phyloP scores from a whole-genome alignment of 2,329 filamentous ascomycete species.

The Mariannaea sp. region DNA sequence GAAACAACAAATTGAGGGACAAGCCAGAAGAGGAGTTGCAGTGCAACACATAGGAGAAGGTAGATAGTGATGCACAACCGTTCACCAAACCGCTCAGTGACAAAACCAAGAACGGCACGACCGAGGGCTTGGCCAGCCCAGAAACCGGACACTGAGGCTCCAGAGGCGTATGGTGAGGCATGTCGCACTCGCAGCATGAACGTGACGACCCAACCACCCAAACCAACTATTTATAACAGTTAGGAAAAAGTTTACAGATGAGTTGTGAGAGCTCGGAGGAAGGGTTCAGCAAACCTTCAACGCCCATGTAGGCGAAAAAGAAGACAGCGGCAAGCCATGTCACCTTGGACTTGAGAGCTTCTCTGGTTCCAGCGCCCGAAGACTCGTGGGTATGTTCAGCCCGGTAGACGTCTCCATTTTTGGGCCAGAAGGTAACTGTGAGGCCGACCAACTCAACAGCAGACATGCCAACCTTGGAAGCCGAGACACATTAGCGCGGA shows the following conservation, averaged over 20 bases:
- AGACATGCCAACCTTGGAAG: slow-evolving; percentile 50
- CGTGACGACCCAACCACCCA: slow-evolving; percentile 79
- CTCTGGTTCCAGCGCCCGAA: slow-evolving; percentile 41
- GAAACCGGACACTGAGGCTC: slow-evolving; percentile 74
- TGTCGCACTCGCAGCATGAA: slow-evolving; percentile 77
- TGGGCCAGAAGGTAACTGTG: slow-evolving; percentile 61
- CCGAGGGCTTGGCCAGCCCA: slow-evolving; percentile 80
- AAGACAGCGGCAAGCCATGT: slow-evolving; percentile 73
- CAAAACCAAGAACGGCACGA: slow-evolving; percentile 68
- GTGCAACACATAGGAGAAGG: slow-evolving; percentile 60
- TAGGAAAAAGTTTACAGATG: neutral
- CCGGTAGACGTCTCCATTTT: slow-evolving; percentile 60
- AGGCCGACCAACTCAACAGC: slow-evolving; percentile 60
- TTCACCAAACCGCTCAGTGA: slow-evolving; percentile 71
- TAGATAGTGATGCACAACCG: slow-evolving; percentile 64
- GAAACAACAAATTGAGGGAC: slow-evolving; percentile 64
- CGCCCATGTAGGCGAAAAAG: slow-evolving; percentile 73
- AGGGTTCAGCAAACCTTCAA: slow-evolving; percentile 54
- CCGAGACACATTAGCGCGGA: slow-evolving; percentile 5
- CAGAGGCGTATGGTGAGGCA: slow-evolving; percentile 68
- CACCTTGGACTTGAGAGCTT: slow-evolving; percentile 52
- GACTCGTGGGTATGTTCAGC: slow-evolving; percentile 41
- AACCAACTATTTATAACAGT: slow-evolving; percentile 50
- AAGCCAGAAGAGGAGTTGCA: slow-evolving; percentile 63
- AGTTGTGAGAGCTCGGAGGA: accelerated